phyloP scores from a whole-genome alignment of 2,329 filamentous ascomycete genomes.

The Alternaria sp. region DNA sequence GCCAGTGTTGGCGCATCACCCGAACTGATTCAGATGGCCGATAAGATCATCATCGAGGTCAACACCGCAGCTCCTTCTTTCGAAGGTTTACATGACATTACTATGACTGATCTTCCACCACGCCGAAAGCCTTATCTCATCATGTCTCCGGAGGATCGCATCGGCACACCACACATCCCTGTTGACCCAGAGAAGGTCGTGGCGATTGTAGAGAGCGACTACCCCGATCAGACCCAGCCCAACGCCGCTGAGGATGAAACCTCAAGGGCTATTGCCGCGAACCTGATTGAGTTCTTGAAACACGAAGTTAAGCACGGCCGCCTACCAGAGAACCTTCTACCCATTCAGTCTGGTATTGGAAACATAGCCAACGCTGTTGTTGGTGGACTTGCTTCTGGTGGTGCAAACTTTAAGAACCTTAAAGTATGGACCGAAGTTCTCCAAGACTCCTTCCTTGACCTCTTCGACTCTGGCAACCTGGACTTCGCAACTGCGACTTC shows the following conservation, averaged over 20 bases:
- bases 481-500: slow-evolving; percentile 92
- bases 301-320: slow-evolving; percentile 83
- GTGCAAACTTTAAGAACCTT: slow-evolving; percentile 83
- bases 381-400: slow-evolving; percentile 76
- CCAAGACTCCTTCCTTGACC: slow-evolving; percentile 91
- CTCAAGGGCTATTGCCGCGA: slow-evolving; percentile 76
- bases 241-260: slow-evolving; percentile 79
- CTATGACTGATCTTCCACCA: slow-evolving; percentile 85
- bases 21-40: slow-evolving; percentile 87
- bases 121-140: slow-evolving; percentile 84
- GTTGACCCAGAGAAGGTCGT: slow-evolving; percentile 86
- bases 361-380: slow-evolving; percentile 95
- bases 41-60: slow-evolving; percentile 93
- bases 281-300: slow-evolving; percentile 86
- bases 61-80: slow-evolving; percentile 87
- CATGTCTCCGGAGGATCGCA: slow-evolving; percentile 85
- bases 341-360: slow-evolving; percentile 87
- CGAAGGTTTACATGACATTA: slow-evolving; percentile 87
- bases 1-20: slow-evolving; percentile 86
- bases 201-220: slow-evolving; percentile 84
- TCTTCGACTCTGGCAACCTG: slow-evolving; percentile 86
- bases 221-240: slow-evolving; percentile 77
- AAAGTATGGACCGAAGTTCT: slow-evolving; percentile 95
- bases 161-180: slow-evolving; percentile 83
- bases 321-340: slow-evolving; percentile 78